Evolutionary conservation across 2,329 filamentous ascomycete species (phyloP), one percentile per base, ranked within the genome.

Genomic region (Catunica adiposa): DNA sequence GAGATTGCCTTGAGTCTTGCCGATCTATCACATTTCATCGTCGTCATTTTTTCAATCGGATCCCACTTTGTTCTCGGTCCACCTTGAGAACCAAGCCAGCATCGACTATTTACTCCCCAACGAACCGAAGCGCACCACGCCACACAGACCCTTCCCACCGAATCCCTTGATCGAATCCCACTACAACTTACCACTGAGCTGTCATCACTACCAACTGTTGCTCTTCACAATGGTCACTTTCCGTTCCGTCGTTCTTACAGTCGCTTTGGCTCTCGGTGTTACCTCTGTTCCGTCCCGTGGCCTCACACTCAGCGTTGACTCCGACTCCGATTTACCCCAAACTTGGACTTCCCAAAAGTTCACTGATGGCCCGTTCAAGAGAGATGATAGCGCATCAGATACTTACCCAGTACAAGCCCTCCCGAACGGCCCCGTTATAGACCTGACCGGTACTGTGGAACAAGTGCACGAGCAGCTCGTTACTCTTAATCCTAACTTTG

Each of bases 361-460:
- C 5, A 61, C 60, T 3, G 26, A 58, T 22, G 59, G 59, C 14
- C 60, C 53, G 0, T 52, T 51, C 17, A 42, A 53, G 34, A 23
- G 40, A 34, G 31, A 37, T 8, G 29, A 23, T 23, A 11, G 11
- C 11, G 37, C 29, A 29, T 14, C 50, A 7, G 38, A 15, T 20
- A 53, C 25, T 9, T 62, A 61, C 58, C 55, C 59, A 17, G 54
- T 62, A 14, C 47, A 62, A 44, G 55, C 60, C 6, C 50, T 51
- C 3, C 61, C 59, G 2, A 40, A 56, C n/a, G 58, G 59, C 15
- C 60, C 51, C 1, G 53, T 44, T 14, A 25, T 60, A 9, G 53
- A 29, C 20, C 52, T 62, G n/a, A 59, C 56, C 23, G 61, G 61
- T 25, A 62, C 61, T 34, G 42, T 61, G 25, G 31, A 62, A 55